Evolutionary conservation across 179 eudicot genomes (phyloP).

Genomic region (Nepenthes alata): DNA sequence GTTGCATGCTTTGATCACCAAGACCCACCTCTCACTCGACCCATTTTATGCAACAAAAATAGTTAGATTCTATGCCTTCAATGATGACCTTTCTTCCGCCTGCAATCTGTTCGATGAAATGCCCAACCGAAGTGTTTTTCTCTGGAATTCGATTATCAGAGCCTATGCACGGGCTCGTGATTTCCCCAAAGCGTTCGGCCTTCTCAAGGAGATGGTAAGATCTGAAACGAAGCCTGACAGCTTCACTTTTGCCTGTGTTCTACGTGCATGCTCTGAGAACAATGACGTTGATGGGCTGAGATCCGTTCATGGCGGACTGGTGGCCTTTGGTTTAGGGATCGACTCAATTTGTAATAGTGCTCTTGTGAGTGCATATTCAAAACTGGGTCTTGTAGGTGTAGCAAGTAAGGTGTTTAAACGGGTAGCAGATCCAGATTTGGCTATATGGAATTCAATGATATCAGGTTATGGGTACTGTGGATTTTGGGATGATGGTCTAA

Average conservation of each 20-base stretch:
- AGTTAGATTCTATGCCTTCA: slow-evolving; percentile 45
- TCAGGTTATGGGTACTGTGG: slow-evolving; percentile 52
- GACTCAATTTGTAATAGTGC: slow-evolving; percentile 54
- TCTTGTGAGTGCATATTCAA: slow-evolving; percentile 63
- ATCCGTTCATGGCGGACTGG: slow-evolving; percentile 38
- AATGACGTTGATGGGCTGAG: slow-evolving; percentile 26
- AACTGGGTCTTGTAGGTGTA: slow-evolving; percentile 35
- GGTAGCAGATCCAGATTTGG: slow-evolving; percentile 47
- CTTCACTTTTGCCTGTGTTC: slow-evolving; percentile 63
- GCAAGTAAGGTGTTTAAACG: slow-evolving; percentile 45
- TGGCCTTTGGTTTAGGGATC: slow-evolving; percentile 38
- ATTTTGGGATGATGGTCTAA: slow-evolving; percentile 38
- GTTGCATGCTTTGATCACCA: slow-evolving; percentile 45
- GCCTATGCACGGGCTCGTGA: slow-evolving; percentile 46
- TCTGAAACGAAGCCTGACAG: slow-evolving; percentile 53
- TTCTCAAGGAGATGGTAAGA: slow-evolving; percentile 33
- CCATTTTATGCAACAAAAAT: slow-evolving; percentile 70
- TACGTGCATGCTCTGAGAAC: slow-evolving; percentile 46
- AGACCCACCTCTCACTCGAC: slow-evolving; percentile 56
- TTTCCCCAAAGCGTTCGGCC: slow-evolving; percentile 30
- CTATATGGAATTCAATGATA: slow-evolving; percentile 63
- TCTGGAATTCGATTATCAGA: slow-evolving; percentile 78
- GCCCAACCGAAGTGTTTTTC: slow-evolving; percentile 47
- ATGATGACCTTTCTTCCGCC: slow-evolving; percentile 48
- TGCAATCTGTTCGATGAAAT: slow-evolving; percentile 60